Conservation (phyloP, 106 monocot genomes). For the Triglochin maritima region DNA sequence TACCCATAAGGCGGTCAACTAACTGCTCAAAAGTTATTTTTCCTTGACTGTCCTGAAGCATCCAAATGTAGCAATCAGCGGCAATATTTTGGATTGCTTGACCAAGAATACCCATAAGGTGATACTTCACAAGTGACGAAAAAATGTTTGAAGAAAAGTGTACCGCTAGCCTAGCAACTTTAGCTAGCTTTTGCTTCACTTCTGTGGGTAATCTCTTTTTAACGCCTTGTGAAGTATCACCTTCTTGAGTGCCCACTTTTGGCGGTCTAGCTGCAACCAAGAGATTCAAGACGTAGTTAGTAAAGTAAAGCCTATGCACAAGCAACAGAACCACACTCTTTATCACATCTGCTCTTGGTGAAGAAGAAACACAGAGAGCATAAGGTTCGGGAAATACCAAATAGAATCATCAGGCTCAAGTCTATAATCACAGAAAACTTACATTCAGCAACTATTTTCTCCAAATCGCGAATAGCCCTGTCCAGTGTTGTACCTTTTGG, state of each 20-base stretch:
- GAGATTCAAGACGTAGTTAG: not conserved
- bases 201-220: constrained; percentile 90
- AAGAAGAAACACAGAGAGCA: too few species aligned
- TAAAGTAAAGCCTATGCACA: not conserved
- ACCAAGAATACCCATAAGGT: too few species aligned
- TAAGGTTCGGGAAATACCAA: too few species aligned
- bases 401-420: too few species aligned
- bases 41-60: constrained; percentile 52
- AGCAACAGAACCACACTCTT: not conserved
- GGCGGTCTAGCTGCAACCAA: constrained; percentile 60
- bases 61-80: constrained; percentile 4
- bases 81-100: too few species aligned
- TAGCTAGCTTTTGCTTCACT: constrained; percentile 86
- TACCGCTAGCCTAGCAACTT: constrained; percentile 98
- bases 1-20: constrained; percentile 84
- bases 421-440: constrained; percentile 12
- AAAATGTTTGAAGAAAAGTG: constrained; percentile 3
- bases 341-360: too few species aligned
- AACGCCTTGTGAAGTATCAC: constrained; percentile 47
- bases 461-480: constrained; percentile 80
- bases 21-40: constrained; percentile 74
- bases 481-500: constrained; percentile 82
- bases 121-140: not conserved
- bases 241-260: constrained; percentile 41
- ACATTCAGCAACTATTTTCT: constrained; percentile 80